Evolutionary conservation across 2,329 filamentous ascomycete genomes (phyloP).

Genomic region (Mycogone perniciosa): DNA sequence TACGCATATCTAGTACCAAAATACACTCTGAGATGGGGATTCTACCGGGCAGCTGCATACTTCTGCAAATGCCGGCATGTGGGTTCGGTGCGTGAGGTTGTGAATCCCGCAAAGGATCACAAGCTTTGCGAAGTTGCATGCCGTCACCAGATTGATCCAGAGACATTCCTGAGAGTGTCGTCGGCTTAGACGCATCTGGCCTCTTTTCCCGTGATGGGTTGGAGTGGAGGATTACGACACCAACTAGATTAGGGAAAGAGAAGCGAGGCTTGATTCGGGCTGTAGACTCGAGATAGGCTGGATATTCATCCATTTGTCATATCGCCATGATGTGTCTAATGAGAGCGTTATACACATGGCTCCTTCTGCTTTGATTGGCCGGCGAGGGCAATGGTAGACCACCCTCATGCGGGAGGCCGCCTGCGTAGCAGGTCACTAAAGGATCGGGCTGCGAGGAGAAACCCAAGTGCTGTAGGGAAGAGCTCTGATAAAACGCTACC

Average conservation of each 20-base stretch:
- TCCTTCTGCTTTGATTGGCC: too few species aligned
- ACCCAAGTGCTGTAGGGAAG: too few species aligned
- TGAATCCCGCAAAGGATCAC: conserved; percentile 36
- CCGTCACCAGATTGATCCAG: conserved; percentile 31
- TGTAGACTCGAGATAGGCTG: not conserved
- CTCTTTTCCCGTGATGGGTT: conserved; percentile 26
- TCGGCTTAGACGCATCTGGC: conserved; percentile 26
- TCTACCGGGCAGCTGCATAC: conserved; percentile 31
- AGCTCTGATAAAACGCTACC: too few species aligned
- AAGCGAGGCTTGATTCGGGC: not conserved
- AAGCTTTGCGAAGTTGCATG: conserved; percentile 31
- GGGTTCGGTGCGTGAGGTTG: conserved; percentile 32
- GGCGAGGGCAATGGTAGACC: too few species aligned
- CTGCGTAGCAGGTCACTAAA: too few species aligned
- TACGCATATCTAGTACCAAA: conserved; percentile 40
- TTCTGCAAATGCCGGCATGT: conserved; percentile 22
- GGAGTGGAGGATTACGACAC: not conserved
- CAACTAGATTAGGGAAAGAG: not conserved
- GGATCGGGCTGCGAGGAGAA: too few species aligned
- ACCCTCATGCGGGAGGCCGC: too few species aligned
- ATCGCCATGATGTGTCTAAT: too few species aligned
- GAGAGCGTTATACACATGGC: too few species aligned
- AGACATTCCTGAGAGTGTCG: conserved; percentile 24
- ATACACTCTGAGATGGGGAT: conserved; percentile 35
- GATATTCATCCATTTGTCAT: not conserved